Evolutionary conservation across 73 alveolate genomes (phyloP).

Genomic region (Paramecium biaurelia): DNA sequence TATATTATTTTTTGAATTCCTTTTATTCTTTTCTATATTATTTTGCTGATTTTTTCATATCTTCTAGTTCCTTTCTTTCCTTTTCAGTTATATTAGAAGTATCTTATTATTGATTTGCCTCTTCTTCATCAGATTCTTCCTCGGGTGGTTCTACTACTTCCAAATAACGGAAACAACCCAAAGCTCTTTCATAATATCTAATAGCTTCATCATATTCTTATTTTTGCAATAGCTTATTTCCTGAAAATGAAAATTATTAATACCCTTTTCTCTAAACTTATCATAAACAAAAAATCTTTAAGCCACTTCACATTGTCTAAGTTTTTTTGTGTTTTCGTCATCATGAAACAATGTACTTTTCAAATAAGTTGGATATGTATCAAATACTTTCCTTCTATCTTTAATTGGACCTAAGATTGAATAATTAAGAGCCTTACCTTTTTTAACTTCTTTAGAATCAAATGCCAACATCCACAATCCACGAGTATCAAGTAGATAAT

Average conservation of each 20-base stretch:
- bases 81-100: conserved; percentile 6
- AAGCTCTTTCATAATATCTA: conserved; percentile 61
- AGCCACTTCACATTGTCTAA: conserved; percentile 57
- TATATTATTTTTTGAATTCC: conserved; percentile 59
- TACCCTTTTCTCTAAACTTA: conserved; percentile 64
- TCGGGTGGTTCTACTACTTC: conserved; percentile 59
- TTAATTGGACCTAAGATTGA: conserved; percentile 30
- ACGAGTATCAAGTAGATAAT: conserved; percentile 55
- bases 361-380: conserved; percentile 56
- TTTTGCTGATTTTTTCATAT: conserved; percentile 39
- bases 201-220: conserved; percentile 58
- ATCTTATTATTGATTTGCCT: neutral
- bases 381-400: conserved; percentile 64
- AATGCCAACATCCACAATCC: conserved; percentile 61
- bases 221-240: conserved; percentile 46
- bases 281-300: conserved; percentile 60
- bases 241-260: neutral
- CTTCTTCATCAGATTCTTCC: conserved; percentile 53
- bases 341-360: conserved; percentile 57
- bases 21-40: conserved; percentile 62
- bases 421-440: conserved; percentile 15
- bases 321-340: conserved; percentile 64
- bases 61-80: conserved; percentile 53
- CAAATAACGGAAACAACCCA: conserved; percentile 60
- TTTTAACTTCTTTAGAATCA: conserved; percentile 53